Percentiles rank a stretch among this genome's conserved stretches.
These are phyloP conservation scores for Tolypocladium tropicale DNA, from an alignment of 2,329 filamentous ascomycete species.

Conservation along the genomic window DNA sequence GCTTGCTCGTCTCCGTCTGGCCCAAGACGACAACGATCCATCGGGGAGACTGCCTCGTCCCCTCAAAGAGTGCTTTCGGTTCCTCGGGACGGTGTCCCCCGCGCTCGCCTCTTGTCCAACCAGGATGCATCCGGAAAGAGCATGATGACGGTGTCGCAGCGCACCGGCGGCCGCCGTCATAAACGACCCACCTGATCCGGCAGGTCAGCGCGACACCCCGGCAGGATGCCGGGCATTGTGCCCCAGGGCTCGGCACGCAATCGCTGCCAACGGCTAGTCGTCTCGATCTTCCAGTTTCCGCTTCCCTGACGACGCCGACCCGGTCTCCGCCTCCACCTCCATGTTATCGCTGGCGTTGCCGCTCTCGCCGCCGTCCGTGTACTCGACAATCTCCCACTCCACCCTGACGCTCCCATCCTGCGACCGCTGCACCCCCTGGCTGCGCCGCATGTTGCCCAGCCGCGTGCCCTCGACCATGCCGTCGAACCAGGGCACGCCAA, in stretches of 20 bases:
- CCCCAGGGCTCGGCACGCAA: background rate
- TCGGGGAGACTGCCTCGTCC: too few species aligned
- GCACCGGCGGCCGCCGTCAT: background rate
- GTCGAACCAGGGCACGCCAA: constrained; percentile 79
- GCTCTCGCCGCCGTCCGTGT: constrained; percentile 33
- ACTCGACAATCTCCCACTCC: constrained; percentile 81
- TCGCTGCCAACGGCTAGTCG: constrained; percentile 7
- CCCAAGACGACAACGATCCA: too few species aligned
- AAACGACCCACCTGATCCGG: background rate
- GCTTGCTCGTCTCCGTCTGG: too few species aligned
- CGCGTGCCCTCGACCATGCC: constrained; percentile 66
- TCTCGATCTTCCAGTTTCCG: constrained; percentile 40
- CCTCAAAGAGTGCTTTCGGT: background rate
- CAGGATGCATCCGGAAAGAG: too few species aligned
- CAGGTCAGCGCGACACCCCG: background rate
- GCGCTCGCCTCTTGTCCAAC: background rate
- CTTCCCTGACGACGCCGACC: constrained; percentile 32
- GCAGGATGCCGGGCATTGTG: background rate
- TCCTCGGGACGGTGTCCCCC: too few species aligned
- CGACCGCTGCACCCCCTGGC: constrained; percentile 42
- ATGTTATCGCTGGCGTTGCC: constrained; percentile 16
- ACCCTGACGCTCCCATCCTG: constrained; percentile 56
- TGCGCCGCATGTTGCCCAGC: constrained; percentile 57
- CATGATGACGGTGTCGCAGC: background rate
- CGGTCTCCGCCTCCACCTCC: constrained; percentile 22